Evolutionary conservation across 805 yeast genomes (phyloP), one percentile per base, ranked within the genome.

Genomic region (Pichia manshurica): DNA sequence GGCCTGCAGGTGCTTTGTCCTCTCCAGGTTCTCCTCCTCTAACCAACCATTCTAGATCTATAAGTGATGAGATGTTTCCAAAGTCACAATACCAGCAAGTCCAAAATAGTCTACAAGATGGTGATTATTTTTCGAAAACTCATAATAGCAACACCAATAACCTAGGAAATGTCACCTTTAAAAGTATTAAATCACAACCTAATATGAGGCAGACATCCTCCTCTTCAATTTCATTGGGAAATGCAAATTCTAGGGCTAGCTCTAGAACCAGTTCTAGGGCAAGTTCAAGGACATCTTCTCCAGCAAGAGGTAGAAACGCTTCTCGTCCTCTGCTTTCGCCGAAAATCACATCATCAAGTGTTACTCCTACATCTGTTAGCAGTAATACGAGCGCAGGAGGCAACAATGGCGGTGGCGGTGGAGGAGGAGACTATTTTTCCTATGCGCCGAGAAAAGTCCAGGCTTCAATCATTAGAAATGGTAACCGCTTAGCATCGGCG

Each of bases 371-470:
- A 5, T 20, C 19, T 25, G 29, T 7, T 10, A 25, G 10, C 10
- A 25, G 29, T 25, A 25, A 7, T 25, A 10, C 29, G 10, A 25
- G 29, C 10, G 29, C 10, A 25, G 29, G 29, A 10, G 29, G 29
- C 10, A 25, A 25, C 10, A 10, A 10, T 25, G 29, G 29, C 10
- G 29, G 29, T 8, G 29, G 29, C 10, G 21, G 34, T 16, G 22
- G 47, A 20, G 29, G 15, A 9, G 46, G 48, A 12, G 55, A 52
- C 45, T 52, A 52, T 38, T 52, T 52, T 25, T 50, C 53, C 13
- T 50, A 50, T 39, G 48, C 53, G 6, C 44, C 52, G 17, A 34
- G 51, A 3, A 51, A 51, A 38, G 50, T 49, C 19, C 47, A 47
- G 31, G 49, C 52, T 21, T 43, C 50, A 23, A 47, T 47, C 19